Conservation (phyloP, 2,329 filamentous ascomycete genomes). For the Ascochyta fabae region DNA sequence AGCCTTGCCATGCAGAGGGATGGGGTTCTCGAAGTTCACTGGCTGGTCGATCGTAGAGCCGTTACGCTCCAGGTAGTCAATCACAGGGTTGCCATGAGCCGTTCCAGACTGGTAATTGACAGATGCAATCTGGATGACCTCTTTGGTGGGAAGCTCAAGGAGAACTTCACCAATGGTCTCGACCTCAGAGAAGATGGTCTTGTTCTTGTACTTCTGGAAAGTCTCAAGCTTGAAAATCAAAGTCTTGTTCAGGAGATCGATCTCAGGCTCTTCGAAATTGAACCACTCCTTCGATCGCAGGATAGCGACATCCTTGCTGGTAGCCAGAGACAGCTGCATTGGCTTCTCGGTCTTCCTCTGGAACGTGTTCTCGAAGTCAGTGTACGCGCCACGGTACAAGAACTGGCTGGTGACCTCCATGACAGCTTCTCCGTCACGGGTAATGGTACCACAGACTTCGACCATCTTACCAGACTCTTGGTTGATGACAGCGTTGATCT, state of each 20-base stretch:
- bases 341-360: slow-evolving; percentile 95
- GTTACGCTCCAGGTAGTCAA: slow-evolving; percentile 92
- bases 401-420: slow-evolving; percentile 99
- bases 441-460: slow-evolving; percentile 97
- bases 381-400: slow-evolving; percentile 91
- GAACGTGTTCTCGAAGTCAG: slow-evolving; percentile 97
- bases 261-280: slow-evolving; percentile 80
- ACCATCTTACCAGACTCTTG: slow-evolving; percentile 99
- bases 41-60: slow-evolving; percentile 94
- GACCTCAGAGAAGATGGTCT: slow-evolving; percentile 86
- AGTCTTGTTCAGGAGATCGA: slow-evolving; percentile 89
- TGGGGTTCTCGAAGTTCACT: slow-evolving; percentile 95
- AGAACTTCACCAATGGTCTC: slow-evolving; percentile 92
- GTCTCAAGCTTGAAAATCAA: slow-evolving; percentile 95
- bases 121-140: slow-evolving; percentile 95
- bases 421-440: slow-evolving; percentile 79
- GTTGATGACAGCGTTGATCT: slow-evolving; percentile 97
- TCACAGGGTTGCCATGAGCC: slow-evolving; percentile 94
- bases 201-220: slow-evolving; percentile 92
- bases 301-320: slow-evolving; percentile 90
- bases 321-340: slow-evolving; percentile 87
- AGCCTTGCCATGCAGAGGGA: slow-evolving; percentile 90
- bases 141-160: slow-evolving; percentile 93
- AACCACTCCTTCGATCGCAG: slow-evolving; percentile 99
- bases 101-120: slow-evolving; percentile 92